A percentile compares a stretch with the other conserved stretches of the same genome.
phyloP scores from a whole-genome alignment of 2,329 filamentous ascomycete genomes.

The Aspergillus ustus region DNA sequence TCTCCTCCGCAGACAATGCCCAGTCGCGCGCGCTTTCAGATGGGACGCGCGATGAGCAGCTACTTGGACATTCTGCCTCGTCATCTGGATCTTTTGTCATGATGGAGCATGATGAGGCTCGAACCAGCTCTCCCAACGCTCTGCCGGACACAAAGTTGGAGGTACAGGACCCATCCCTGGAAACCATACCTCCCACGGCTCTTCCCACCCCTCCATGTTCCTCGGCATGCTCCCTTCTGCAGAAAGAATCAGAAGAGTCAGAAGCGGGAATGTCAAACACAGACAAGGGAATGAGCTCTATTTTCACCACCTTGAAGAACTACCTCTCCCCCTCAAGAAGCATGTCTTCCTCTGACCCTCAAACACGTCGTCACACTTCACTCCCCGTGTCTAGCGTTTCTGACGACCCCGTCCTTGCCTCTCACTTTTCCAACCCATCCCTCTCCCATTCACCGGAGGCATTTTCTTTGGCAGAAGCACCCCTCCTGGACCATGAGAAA shows the following conservation, averaged over 20 bases:
- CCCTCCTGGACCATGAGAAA: constrained; percentile 55
- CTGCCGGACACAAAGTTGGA: constrained; percentile 30
- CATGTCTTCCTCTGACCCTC: constrained; percentile 37
- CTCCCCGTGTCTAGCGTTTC: constrained; percentile 68
- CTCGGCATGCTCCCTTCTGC: constrained; percentile 48
- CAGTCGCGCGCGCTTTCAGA: constrained; percentile 31
- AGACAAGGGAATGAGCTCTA: constrained; percentile 46
- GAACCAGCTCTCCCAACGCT: constrained; percentile 34
- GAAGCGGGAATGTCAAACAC: constrained; percentile 43
- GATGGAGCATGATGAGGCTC: constrained; percentile 44
- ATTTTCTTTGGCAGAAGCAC: constrained; percentile 51
- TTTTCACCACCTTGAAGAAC: constrained; percentile 51
- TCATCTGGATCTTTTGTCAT: constrained; percentile 49
- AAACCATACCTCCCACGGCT: constrained; percentile 38
- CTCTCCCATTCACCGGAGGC: constrained; percentile 57
- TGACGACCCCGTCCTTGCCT: constrained; percentile 67
- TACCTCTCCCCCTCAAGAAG: constrained; percentile 45
- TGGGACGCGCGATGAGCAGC: constrained; percentile 31
- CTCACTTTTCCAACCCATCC: constrained; percentile 71
- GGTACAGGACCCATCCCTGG: constrained; percentile 33
- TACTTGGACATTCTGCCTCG: constrained; percentile 33
- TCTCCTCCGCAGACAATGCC: constrained; percentile 29
- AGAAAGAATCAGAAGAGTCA: constrained; percentile 48
- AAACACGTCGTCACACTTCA: constrained; percentile 51
- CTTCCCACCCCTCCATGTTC: constrained; percentile 51